Percentiles rank a stretch among this genome's conserved stretches.
Evolutionary conservation across 208 protist genomes (phyloP).

Genomic region (Wallacemonas sp.): DNA sequence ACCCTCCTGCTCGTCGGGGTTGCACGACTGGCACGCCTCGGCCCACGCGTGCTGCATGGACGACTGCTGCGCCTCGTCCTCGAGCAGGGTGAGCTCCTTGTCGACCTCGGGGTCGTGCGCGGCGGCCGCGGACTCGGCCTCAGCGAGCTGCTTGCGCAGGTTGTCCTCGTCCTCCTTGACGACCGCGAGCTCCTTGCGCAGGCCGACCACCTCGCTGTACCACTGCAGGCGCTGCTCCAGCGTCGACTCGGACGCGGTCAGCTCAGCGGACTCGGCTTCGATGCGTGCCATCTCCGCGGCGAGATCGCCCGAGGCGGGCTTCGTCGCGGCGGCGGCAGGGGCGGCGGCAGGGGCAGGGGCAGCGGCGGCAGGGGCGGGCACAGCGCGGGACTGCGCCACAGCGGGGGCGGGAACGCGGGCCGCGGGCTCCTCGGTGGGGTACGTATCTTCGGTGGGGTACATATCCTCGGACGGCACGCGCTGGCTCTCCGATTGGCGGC

Average conservation of each 20-base stretch:
- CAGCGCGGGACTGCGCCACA: neutral
- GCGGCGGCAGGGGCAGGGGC: neutral
- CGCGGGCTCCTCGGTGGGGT: conserved; percentile 16
- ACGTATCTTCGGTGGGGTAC: conserved; percentile 3
- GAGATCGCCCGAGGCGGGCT: neutral
- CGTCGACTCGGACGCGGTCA: conserved; percentile 13
- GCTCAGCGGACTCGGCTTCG: conserved; percentile 5
- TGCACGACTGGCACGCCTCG: conserved; percentile 41
- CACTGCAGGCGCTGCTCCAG: conserved; percentile 67
- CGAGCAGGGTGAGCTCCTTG: conserved; percentile 45
- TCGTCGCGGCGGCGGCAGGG: neutral
- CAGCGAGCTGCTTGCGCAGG: conserved; percentile 46
- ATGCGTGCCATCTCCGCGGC: neutral
- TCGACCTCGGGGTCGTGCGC: conserved; percentile 48
- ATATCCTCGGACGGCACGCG: neutral
- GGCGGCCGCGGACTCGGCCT: conserved; percentile 24
- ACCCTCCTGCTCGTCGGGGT: conserved; percentile 57
- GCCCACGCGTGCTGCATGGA: conserved; percentile 53
- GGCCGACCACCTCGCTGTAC: conserved; percentile 62
- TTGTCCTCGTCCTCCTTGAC: conserved; percentile 62
- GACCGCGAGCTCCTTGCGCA: conserved; percentile 66
- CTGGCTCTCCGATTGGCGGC: conserved; percentile 17
- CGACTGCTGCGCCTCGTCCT: conserved; percentile 70
- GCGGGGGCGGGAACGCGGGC: conserved; percentile 3
- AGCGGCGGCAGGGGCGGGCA: neutral